Evolutionary conservation across 768 basidiomycete species (phyloP).

Genomic region (Phaeotremella skinneri): DNA sequence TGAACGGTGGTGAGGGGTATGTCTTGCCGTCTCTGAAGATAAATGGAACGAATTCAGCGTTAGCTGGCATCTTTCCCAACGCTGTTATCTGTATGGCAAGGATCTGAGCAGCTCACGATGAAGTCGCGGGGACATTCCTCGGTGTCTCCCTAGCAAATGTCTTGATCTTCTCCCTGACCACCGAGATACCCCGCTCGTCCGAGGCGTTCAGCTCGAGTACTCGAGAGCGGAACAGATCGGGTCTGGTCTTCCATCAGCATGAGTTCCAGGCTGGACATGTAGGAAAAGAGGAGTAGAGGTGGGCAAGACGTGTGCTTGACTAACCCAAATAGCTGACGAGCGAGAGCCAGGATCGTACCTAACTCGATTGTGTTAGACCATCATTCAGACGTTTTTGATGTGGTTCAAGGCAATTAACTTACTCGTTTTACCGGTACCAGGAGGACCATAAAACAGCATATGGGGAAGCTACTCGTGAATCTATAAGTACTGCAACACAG

Average conservation of each 20-base stretch:
- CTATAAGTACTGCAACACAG: not conserved
- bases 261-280: not conserved
- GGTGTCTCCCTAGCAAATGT: constrained; percentile 69
- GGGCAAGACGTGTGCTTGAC: constrained; percentile 27
- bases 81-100: not conserved
- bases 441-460: constrained; percentile 99
- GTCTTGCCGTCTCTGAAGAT: constrained; percentile 60
- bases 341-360: constrained; percentile 86
- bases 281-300: not conserved
- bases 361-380: constrained; percentile 6
- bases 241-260: constrained; percentile 56
- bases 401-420: constrained; percentile 5
- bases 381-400: too few relatives aligned
- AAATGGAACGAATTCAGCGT: constrained; percentile 51
- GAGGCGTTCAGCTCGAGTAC: constrained; percentile 98
- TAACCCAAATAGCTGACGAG: constrained; percentile 91
- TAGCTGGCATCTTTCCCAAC: not conserved
- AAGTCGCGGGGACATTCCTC: constrained; percentile 38
- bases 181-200: constrained; percentile 93
- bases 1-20: constrained; percentile 97
- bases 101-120: constrained; percentile 41
- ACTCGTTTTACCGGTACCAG: constrained; percentile 95
- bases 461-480: constrained; percentile 74
- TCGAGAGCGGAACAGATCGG: constrained; percentile 86
- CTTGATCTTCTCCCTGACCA: constrained; percentile 98